These are phyloP conservation scores for Cyclotella sp. DNA, from an alignment of 108 stramenopile species.

Conservation along the genomic window DNA sequence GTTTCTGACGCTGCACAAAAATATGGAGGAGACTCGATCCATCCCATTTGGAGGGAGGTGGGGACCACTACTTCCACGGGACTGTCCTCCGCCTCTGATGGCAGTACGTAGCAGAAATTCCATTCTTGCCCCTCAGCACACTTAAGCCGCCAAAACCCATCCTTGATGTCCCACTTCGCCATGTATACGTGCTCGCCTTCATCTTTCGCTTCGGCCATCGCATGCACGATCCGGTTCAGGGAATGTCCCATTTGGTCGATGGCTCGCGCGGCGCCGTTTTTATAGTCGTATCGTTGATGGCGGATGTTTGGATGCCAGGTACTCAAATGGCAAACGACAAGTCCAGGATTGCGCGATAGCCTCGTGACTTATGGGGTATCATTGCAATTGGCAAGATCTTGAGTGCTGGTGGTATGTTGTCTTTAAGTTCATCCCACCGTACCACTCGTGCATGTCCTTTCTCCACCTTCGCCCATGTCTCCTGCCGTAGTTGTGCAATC, in stretches of 20 bases:
- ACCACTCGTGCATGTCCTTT: constrained; percentile 16
- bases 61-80: not conserved
- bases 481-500: constrained; percentile 5
- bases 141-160: not conserved
- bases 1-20: constrained; percentile 26
- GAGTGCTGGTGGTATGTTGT: constrained; percentile 1
- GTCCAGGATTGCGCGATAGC: not conserved
- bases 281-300: constrained; percentile 26
- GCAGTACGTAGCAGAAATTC: constrained; percentile 13
- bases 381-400: constrained; percentile 20
- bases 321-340: not conserved
- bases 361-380: constrained; percentile 2
- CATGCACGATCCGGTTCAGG: constrained; percentile 14
- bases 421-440: constrained; percentile 20
- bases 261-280: constrained; percentile 15
- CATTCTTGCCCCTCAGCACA: constrained; percentile 16
- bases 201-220: not conserved
- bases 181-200: not conserved
- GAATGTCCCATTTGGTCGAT: constrained; percentile 29
- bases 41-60: constrained; percentile 16
- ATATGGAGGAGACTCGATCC: constrained; percentile 11
- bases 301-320: not conserved
- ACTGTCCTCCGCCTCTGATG: not conserved
- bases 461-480: constrained; percentile 1
- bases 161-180: not conserved